These are phyloP conservation scores for Tolypocladium guangdongense DNA, from an alignment of 2,329 filamentous ascomycete species.

Conservation along the genomic window DNA sequence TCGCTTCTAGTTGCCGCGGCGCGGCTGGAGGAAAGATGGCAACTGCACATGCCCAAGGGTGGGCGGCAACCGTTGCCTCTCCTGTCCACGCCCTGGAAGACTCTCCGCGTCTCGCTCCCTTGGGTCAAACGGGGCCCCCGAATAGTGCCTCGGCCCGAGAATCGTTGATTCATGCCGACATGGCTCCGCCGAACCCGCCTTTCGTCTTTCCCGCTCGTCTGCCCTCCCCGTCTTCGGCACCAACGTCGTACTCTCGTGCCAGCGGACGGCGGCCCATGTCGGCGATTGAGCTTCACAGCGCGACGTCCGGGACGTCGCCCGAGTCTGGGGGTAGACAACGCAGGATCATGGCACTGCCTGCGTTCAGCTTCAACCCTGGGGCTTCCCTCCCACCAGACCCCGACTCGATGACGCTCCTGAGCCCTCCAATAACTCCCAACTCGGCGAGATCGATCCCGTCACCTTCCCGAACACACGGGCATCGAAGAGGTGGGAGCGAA, in stretches of 20 bases:
- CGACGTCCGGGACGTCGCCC: conserved; percentile 15
- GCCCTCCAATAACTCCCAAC: conserved; percentile 44
- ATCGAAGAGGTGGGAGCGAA: conserved; percentile 74
- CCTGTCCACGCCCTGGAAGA: conserved; percentile 13
- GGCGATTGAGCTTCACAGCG: conserved; percentile 34
- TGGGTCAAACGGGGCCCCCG: conserved; percentile 6
- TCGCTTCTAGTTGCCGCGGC: conserved; percentile 34
- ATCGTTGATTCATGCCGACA: conserved; percentile 4
- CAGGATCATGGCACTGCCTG: conserved; percentile 34
- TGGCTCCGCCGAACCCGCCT: conserved; percentile 48
- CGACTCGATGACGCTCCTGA: conserved; percentile 29
- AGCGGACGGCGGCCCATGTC: conserved; percentile 42
- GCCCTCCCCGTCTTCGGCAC: conserved; percentile 32
- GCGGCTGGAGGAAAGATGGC: conserved; percentile 36
- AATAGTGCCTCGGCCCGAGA: background rate
- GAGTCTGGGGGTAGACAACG: conserved; percentile 16
- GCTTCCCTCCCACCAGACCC: conserved; percentile 22
- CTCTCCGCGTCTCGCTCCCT: conserved; percentile 11
- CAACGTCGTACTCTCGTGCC: conserved; percentile 35
- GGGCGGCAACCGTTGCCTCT: conserved; percentile 19
- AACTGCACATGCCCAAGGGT: conserved; percentile 27
- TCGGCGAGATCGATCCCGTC: conserved; percentile 41
- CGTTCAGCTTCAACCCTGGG: conserved; percentile 47
- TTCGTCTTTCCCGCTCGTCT: conserved; percentile 51
- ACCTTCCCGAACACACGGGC: conserved; percentile 54